These are phyloP conservation scores for Plectosphaerella cucumerina DNA, from an alignment of 2,329 filamentous ascomycete species.

Conservation along the genomic window DNA sequence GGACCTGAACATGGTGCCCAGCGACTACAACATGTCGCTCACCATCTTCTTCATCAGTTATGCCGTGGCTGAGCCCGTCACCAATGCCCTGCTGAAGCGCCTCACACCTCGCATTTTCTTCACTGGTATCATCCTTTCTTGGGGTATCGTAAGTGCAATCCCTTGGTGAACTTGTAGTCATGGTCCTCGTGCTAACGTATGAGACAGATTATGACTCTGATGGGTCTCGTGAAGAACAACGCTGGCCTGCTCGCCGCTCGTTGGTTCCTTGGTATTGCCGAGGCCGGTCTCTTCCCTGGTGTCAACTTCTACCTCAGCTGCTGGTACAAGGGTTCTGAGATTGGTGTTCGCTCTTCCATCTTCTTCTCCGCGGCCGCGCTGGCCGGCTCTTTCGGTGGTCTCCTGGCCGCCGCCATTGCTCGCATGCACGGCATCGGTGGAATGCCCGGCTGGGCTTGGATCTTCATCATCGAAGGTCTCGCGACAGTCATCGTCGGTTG, in stretches of 20 bases:
- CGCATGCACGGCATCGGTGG: slow-evolving; percentile 59
- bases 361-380: slow-evolving; percentile 79
- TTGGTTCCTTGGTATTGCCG: slow-evolving; percentile 60
- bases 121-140: slow-evolving; percentile 58
- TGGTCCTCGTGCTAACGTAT: too few relatives aligned
- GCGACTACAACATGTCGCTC: slow-evolving; percentile 57
- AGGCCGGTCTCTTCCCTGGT: slow-evolving; percentile 63
- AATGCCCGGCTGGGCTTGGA: slow-evolving; percentile 54
- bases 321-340: slow-evolving; percentile 75
- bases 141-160: slow-evolving; percentile 4
- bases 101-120: slow-evolving; percentile 62
- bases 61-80: slow-evolving; percentile 58
- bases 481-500: slow-evolving; percentile 61
- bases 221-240: slow-evolving; percentile 42
- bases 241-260: slow-evolving; percentile 41
- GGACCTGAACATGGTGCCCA: slow-evolving; percentile 19
- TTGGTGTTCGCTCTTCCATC: slow-evolving; percentile 67
- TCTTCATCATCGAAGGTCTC: slow-evolving; percentile 64
- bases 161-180: not conserved
- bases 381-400: slow-evolving; percentile 68
- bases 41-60: slow-evolving; percentile 71
- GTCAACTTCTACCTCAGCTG: slow-evolving; percentile 68
- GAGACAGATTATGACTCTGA: slow-evolving; percentile 36
- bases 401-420: slow-evolving; percentile 64
- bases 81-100: slow-evolving; percentile 62